Base-by-base conservation (phyloP, 176 grass and related monocot genomes). In the Metroxylon sagu region DNA sequence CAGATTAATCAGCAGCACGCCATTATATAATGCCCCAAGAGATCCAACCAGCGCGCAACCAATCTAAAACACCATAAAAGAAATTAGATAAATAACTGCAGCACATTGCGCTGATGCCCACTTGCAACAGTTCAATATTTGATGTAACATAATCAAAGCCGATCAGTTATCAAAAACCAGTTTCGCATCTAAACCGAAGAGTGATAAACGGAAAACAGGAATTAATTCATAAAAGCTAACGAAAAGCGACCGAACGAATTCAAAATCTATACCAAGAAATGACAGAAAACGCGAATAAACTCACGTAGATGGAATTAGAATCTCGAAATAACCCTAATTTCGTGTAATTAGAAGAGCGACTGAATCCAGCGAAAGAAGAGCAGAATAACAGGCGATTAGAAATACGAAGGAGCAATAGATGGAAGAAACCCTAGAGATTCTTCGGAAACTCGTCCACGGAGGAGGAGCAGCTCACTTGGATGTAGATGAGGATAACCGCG, bases 1-100 rank as follows among this genome's bases (percentile, higher is more conserved):
- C 79, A 98, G 79, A 78, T 98, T 98, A 69, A 89, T 89, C 56
- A 98, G 66, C 48, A 98, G 79, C 68, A 98, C 84, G 0, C 88
- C 93, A 65, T 92, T 98, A 76, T 83, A 98, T 56, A 92, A 59
- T 49, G 88, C 93, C 18, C 82, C 84, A 5, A 89, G 87, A 17
- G 93, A 98, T 67, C 93, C 93, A 62, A 92, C 76, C 52, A 98
- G 77, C 10, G 87, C 81, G 77, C 84, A 98, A 6, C 79, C 93
- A 77, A 98, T 89, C 93, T 98, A 68, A 51, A 61, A 25, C 4
- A 10, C 25, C 53, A 8, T 48, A 4, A 4, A 71, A 19, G 2
- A 71, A 54, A 43, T 6, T 4, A 3, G 54, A 48, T 48, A 58
- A 79, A 27, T 39, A 49, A 50, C 66, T 19, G 52, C 31, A 57